Base-by-base conservation (phyloP, 2,329 filamentous ascomycete genomes). In the Ophiostoma sp. region DNA sequence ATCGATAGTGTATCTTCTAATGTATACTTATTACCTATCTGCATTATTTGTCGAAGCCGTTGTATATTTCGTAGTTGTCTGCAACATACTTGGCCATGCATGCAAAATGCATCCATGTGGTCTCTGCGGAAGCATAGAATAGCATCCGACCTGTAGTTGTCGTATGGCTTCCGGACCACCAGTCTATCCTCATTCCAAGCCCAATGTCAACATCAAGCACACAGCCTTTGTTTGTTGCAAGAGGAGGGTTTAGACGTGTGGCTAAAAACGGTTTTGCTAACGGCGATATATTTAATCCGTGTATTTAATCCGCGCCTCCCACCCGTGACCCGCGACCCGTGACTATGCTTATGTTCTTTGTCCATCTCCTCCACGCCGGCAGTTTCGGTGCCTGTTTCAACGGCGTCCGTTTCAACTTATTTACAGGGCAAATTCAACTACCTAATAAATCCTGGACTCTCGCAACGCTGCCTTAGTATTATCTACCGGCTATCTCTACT, bases 281-380 rank as follows among this genome's bases (percentile, higher is more conserved):
- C 58, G 58, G 58, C 58, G 14, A n/a, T 41, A 62, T 27, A 40
- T 2, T 62, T 62, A 36, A 55, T 55, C 49, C 18, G 49, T 27
- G 27, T 27, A 27, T 11, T 55, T 55, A 12, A 11, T 27, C 49
- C 42, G 42, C 42, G 42, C 49, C 16, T 55, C 9, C n/a, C 16
- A n/a, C 58, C 58, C 58, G 58, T 62, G 58, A 62, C 36, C 27
- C 12, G 36, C 58, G 36, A 60, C 55, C 55, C 55, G 55, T 60
- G 55, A 60, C 27, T 16, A 27, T 36, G 11, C 8, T 60, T 16
- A 27, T 36, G 11, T 18, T 60, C 27, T 60, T 62, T 62, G 14
- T 40, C 4, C 8, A 14, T 27, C 27, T 27, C 27, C 27, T 27
- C 27, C 27, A 27, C 1, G 27, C 27, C 27, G 27, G 27, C 27